Evolutionary conservation across 106 monocot species (phyloP).

Genomic region (Phalaenopsis equestris): DNA sequence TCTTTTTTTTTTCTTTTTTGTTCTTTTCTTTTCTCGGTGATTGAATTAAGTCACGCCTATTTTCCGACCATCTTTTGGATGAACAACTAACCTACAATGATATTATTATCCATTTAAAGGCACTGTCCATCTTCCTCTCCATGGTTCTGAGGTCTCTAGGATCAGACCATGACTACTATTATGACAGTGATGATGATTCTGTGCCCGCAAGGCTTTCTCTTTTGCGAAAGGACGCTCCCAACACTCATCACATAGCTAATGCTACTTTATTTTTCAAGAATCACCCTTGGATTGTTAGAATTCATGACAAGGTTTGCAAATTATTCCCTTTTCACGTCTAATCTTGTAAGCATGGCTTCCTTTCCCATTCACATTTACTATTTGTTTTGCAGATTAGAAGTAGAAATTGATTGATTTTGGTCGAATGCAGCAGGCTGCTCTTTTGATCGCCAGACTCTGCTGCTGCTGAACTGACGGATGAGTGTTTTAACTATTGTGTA

Average conservation of each 20-base stretch:
- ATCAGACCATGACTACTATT: constrained; percentile 40
- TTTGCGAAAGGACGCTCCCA: constrained; percentile 48
- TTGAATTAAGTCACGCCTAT: no score
- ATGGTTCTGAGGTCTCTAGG: constrained; percentile 65
- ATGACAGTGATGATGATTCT: constrained; percentile 73
- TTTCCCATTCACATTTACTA: neutral
- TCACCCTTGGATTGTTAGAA: constrained; percentile 31
- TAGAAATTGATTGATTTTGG: neutral
- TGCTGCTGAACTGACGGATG: neutral
- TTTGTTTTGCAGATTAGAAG: neutral
- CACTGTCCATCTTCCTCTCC: constrained; percentile 45
- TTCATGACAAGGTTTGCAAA: constrained; percentile 18
- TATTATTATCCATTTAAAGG: constrained; percentile 27
- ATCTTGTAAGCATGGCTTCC: neutral
- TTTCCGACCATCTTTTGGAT: neutral
- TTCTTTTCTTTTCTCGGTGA: no score
- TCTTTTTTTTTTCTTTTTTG: no score
- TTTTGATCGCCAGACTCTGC: neutral
- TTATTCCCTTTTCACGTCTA: neutral
- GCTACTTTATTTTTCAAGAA: constrained; percentile 17
- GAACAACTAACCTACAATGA: neutral
- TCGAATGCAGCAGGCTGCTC: constrained; percentile 3
- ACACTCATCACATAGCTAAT: constrained; percentile 7
- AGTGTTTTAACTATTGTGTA: neutral
- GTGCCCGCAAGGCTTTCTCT: constrained; percentile 65